Conservation (phyloP, 2,329 filamentous ascomycete genomes). For the Paraphaeosphaeria sporulosa region DNA sequence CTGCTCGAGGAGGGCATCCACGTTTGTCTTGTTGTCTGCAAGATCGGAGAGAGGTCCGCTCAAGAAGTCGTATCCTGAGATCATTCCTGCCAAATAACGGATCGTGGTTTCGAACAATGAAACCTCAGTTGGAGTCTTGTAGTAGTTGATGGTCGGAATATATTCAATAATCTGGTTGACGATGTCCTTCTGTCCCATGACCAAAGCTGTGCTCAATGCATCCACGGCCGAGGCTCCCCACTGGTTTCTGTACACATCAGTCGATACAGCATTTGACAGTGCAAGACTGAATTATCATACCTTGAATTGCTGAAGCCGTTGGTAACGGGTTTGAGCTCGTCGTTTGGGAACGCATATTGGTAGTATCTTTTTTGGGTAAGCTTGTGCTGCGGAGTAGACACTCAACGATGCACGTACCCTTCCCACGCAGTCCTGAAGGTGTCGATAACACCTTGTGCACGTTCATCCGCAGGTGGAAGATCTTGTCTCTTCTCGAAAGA, state of each 20-base stretch:
- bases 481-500: constrained; percentile 21
- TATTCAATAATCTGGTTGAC: constrained; percentile 75
- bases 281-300: constrained; percentile 53
- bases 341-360: constrained; percentile 77
- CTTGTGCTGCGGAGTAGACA: not conserved
- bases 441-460: constrained; percentile 45
- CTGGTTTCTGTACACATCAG: constrained; percentile 67
- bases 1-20: constrained; percentile 71
- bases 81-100: constrained; percentile 80
- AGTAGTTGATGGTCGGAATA: constrained; percentile 75
- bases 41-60: constrained; percentile 68
- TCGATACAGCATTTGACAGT: not conserved
- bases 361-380: constrained; percentile 53
- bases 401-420: constrained; percentile 47
- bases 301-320: constrained; percentile 73
- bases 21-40: constrained; percentile 54
- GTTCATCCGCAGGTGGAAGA: constrained; percentile 17
- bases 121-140: constrained; percentile 63
- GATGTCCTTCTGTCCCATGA: constrained; percentile 75
- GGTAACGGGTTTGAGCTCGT: constrained; percentile 74
- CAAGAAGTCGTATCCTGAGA: constrained; percentile 79
- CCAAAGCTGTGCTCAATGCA: constrained; percentile 77
- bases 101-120: constrained; percentile 92
- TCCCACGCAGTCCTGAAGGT: constrained; percentile 46
- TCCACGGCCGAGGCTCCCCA: constrained; percentile 88